These are phyloP conservation scores for Crataegus laevigata DNA, from an alignment of 306 rosid species.

Conservation along the genomic window DNA sequence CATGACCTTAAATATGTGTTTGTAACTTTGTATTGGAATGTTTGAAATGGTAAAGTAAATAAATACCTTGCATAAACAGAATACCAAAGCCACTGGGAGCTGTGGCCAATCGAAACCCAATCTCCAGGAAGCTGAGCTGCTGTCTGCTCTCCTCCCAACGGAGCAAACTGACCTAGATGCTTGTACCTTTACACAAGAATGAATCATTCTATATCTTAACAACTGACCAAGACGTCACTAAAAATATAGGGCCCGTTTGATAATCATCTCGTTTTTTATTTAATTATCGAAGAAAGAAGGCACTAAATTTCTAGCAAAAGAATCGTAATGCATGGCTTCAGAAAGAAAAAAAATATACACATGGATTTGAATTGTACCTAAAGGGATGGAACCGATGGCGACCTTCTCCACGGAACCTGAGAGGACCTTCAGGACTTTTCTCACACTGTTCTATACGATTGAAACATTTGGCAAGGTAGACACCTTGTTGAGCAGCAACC, in stretches of 20 bases:
- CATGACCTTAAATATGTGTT: background rate
- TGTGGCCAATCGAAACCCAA: constrained; percentile 90
- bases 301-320: too few species aligned
- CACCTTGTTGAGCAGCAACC: constrained; percentile 98
- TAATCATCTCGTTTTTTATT: background rate
- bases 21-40: too few species aligned
- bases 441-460: constrained; percentile 79
- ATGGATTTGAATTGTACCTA: constrained; percentile 41
- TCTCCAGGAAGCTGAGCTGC: constrained; percentile 99
- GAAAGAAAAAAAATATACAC: background rate
- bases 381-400: constrained; percentile 92
- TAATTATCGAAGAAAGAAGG: too few species aligned
- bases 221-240: too few species aligned
- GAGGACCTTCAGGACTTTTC: constrained; percentile 80
- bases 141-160: constrained; percentile 95
- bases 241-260: background rate
- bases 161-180: constrained; percentile 97
- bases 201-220: background rate
- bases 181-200: constrained; percentile 50
- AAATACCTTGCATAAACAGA: constrained; percentile 86
- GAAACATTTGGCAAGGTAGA: constrained; percentile 73
- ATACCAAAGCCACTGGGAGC: constrained; percentile 98
- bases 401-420: constrained; percentile 88
- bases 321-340: background rate
- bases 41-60: background rate